These are phyloP conservation scores for Fusarium nodosum DNA, from an alignment of 2,329 filamentous ascomycete species.

Conservation along the genomic window DNA sequence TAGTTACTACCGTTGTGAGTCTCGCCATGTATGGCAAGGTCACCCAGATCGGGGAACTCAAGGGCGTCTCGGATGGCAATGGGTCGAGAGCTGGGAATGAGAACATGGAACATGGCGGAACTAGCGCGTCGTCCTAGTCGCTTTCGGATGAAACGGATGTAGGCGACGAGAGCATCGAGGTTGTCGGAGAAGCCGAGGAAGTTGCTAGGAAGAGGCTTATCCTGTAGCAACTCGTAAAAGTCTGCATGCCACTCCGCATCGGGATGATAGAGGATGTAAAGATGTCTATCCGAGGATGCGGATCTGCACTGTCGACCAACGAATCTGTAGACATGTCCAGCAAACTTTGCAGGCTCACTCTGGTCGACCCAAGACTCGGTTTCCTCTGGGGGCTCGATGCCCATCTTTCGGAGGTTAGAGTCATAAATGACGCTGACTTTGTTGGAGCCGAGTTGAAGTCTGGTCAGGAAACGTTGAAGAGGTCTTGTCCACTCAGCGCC, in stretches of 20 bases:
- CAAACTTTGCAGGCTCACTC: constrained; percentile 30
- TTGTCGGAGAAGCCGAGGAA: constrained; percentile 40
- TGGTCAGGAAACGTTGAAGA: constrained; percentile 30
- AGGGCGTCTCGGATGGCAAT: constrained; percentile 31
- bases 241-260: constrained; percentile 36
- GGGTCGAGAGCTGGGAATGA: constrained; percentile 36
- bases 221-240: constrained; percentile 31
- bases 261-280: constrained; percentile 38
- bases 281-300: constrained; percentile 28
- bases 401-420: constrained; percentile 28
- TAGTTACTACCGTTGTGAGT: constrained; percentile 33
- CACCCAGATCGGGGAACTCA: constrained; percentile 35
- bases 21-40: constrained; percentile 34
- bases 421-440: constrained; percentile 35
- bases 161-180: constrained; percentile 36
- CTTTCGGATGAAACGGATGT: constrained; percentile 32
- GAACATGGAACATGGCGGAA: constrained; percentile 34
- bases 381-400: constrained; percentile 34
- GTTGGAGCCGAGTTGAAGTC: constrained; percentile 28
- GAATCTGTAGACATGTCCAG: constrained; percentile 32
- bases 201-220: constrained; percentile 34
- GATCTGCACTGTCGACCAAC: constrained; percentile 30
- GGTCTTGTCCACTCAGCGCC: constrained; percentile 35
- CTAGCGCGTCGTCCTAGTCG: constrained; percentile 34
- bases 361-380: constrained; percentile 26